Conservation (phyloP, 768 basidiomycete species). For the Pulveroboletus sp. region DNA sequence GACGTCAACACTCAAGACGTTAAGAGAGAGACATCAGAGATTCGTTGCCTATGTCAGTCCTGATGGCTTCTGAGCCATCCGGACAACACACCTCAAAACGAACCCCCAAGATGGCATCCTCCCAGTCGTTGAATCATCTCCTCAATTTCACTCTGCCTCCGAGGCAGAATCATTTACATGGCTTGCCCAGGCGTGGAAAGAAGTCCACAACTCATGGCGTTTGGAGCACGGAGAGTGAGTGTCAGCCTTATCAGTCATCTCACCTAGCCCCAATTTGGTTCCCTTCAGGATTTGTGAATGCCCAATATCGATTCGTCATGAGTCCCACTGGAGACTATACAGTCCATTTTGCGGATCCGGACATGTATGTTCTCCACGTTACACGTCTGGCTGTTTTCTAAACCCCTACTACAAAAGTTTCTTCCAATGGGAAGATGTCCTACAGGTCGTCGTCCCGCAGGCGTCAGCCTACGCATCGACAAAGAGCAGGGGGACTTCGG, state of each 20-base stretch:
- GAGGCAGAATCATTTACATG: conserved; percentile 60
- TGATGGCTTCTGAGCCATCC: conserved; percentile 23
- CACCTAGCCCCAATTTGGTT: conserved; percentile 12
- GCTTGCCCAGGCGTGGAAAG: conserved; percentile 70
- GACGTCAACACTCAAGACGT: neutral
- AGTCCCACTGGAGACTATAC: conserved; percentile 90
- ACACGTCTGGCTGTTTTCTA: neutral
- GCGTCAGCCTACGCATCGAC: conserved; percentile 70
- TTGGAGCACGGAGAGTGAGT: conserved; percentile 92
- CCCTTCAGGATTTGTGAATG: conserved; percentile 87
- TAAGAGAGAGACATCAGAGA: conserved; percentile 18
- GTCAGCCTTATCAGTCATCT: conserved; percentile 7
- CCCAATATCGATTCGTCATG: conserved; percentile 94
- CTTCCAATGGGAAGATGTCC: conserved; percentile 93
- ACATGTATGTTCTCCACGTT: conserved; percentile 61
- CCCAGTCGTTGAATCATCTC: conserved; percentile 72
- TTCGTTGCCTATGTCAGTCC: conserved; percentile 19
- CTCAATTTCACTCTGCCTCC: conserved; percentile 94
- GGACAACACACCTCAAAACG: conserved; percentile 48
- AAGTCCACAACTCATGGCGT: conserved; percentile 58
- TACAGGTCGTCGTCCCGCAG: conserved; percentile 91
- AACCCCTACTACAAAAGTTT: conserved; percentile 47
- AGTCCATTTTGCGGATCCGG: conserved; percentile 95
- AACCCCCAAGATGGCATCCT: conserved; percentile 61
- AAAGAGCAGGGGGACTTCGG: conserved; percentile 39